These are phyloP conservation scores for Serendipita sp. DNA, from an alignment of 768 basidiomycete species.

Conservation along the genomic window DNA sequence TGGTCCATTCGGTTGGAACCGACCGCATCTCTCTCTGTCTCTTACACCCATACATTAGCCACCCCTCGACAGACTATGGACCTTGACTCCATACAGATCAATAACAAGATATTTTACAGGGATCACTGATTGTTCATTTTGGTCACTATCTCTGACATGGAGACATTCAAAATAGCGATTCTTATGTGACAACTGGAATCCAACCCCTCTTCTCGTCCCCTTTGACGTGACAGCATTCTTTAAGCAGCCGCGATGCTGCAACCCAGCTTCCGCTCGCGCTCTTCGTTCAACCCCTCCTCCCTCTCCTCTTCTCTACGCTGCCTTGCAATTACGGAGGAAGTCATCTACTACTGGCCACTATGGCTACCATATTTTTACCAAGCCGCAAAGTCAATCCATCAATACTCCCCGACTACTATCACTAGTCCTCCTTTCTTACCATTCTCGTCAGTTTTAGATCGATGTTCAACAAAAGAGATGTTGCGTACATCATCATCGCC, in stretches of 20 bases:
- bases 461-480: constrained; percentile 48
- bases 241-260: neutral
- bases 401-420: neutral
- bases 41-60: too few species aligned
- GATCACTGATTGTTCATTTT: too few species aligned
- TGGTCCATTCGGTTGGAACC: too few species aligned
- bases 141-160: too few species aligned
- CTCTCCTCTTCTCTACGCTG: neutral
- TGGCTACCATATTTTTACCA: neutral
- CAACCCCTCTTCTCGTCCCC: neutral
- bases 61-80: too few species aligned
- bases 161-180: too few species aligned
- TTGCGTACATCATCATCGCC: constrained; percentile 46
- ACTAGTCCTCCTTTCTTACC: neutral
- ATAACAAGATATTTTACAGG: too few species aligned
- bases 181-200: too few species aligned
- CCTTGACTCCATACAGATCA: too few species aligned
- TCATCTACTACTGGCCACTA: neutral
- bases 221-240: neutral
- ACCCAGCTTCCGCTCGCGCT: too few species aligned
- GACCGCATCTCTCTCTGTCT: too few species aligned
- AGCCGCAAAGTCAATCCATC: neutral
- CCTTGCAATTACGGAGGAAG: neutral
- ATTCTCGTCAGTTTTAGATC: neutral
- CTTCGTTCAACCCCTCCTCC: neutral